Base-by-base conservation (phyloP, 306 rosid genomes). In the Cucurbita pepo region DNA sequence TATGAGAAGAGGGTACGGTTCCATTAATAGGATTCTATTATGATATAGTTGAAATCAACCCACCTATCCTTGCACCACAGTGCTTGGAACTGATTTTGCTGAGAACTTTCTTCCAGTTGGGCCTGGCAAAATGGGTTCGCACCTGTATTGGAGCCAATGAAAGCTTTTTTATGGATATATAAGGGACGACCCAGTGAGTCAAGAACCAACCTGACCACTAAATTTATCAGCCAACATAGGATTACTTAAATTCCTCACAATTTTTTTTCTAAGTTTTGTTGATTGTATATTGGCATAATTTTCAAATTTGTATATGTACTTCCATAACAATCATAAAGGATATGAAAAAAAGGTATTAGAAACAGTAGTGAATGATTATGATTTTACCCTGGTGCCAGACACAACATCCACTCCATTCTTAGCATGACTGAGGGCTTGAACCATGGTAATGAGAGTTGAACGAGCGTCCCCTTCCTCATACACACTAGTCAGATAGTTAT, bases 391-490 rank as follows among this genome's bases (percentile, higher is more conserved):
- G 69, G 99, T 95, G 43, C 99, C 99, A 54, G 99, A 95, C 77
- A 91, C 99, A 73, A 95, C 91, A 59, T 95, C 99, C 53, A 95
- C 96, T 47, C 99, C 99, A 58, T 95, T 91, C 88, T 95, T 95
- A 56, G 99, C 99, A 79, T 95, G 99, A 85, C 89, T 95, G 62
- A 95, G 97, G 71, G 99, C 99, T 89, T 95, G 99, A 59, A 95
- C 99, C 99, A 95, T 95, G 85, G 99, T 91, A 81, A 95, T 91
- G 59, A 95, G 97, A 40, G 99, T 90, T 34, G 99, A 95, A 75
- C 99, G 87, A 77, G 99, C 99, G 67, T 95, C 99, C 8, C 97
- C 99, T 84, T 95, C 99, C 79, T 95, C 97, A 15, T 95, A 95
- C 77, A 95, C 99, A 58, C 97, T 95, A 37, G 99, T 95, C 84